Percentiles rank a stretch among this genome's conserved stretches.
Evolutionary conservation across 2,329 filamentous ascomycete species (phyloP).

Genomic region (Acrocalymma vagum): DNA sequence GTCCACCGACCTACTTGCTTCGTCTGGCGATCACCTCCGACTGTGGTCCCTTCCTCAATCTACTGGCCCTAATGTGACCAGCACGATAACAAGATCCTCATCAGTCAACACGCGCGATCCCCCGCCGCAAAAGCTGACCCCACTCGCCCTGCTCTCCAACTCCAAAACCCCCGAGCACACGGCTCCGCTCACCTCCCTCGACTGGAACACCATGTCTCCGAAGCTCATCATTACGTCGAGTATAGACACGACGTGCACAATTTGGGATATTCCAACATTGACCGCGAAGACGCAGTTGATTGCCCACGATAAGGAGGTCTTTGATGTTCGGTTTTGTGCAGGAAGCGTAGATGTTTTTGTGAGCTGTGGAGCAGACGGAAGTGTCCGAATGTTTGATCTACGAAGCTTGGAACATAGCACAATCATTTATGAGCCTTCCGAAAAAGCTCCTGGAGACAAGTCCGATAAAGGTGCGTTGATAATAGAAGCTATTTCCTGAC

Average conservation of each 20-base stretch:
- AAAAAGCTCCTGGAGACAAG: constrained; percentile 69
- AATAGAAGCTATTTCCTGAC: not conserved
- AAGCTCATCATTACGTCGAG: constrained; percentile 98
- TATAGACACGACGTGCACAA: constrained; percentile 98
- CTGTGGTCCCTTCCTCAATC: constrained; percentile 85
- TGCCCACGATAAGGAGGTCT: constrained; percentile 98
- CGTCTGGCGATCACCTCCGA: constrained; percentile 91
- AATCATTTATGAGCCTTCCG: constrained; percentile 97
- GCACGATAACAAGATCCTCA: constrained; percentile 73
- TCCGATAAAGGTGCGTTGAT: constrained; percentile 54
- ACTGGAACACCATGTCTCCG: constrained; percentile 97
- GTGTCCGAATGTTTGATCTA: constrained; percentile 98
- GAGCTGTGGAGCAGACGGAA: constrained; percentile 95
- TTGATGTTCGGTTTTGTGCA: constrained; percentile 97
- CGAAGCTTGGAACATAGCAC: constrained; percentile 96
- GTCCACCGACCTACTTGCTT: constrained; percentile 92
- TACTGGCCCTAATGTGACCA: constrained; percentile 65
- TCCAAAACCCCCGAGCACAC: constrained; percentile 99
- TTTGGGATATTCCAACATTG: constrained; percentile 98
- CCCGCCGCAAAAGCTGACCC: constrained; percentile 83
- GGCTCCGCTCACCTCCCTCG: constrained; percentile 91
- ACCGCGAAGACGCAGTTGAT: constrained; percentile 98
- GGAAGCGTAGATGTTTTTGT: constrained; percentile 99
- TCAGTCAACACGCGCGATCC: constrained; percentile 67
- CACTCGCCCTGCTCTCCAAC: constrained; percentile 91